phyloP scores from a whole-genome alignment of 148 eudicot genomes.

The Persicaria tinctoria region DNA sequence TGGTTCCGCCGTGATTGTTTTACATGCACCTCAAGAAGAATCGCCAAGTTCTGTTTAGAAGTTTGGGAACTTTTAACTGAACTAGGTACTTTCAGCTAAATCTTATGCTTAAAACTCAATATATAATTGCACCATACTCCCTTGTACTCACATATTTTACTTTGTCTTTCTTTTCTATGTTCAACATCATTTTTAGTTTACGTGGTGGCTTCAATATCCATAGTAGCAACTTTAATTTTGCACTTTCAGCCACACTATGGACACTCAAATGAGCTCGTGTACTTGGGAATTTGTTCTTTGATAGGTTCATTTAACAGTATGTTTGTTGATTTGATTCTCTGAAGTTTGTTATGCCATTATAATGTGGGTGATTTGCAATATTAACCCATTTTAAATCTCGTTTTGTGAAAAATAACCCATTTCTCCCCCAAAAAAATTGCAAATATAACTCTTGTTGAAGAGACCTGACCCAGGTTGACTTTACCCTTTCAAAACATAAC shows the following conservation, averaged over 20 bases:
- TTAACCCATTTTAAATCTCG: no score
- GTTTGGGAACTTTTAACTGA: slow-evolving; percentile 78
- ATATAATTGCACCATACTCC: neutral
- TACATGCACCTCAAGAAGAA: slow-evolving; percentile 87
- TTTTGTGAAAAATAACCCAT: no score
- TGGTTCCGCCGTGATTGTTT: slow-evolving; percentile 77
- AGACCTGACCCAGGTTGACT: no score
- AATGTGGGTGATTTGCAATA: neutral
- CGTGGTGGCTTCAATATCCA: slow-evolving; percentile 58
- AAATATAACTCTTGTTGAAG: no score
- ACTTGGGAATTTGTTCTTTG: slow-evolving; percentile 87
- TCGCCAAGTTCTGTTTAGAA: slow-evolving; percentile 65
- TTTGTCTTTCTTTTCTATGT: slow-evolving; percentile 19
- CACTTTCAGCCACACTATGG: slow-evolving; percentile 83
- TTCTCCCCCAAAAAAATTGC: no score
- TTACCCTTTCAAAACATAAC: no score
- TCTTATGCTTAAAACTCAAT: neutral
- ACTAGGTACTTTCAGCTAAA: slow-evolving; percentile 45
- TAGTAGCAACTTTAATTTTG: slow-evolving; percentile 51
- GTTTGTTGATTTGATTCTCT: neutral
- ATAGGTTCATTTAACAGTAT: slow-evolving; percentile 85
- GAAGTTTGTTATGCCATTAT: neutral
- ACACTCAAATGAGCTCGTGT: slow-evolving; percentile 70
- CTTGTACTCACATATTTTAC: neutral
- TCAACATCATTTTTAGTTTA: slow-evolving; percentile 70